Conservation (phyloP, 768 basidiomycete species). For the Ephemerocybe angulata region DNA sequence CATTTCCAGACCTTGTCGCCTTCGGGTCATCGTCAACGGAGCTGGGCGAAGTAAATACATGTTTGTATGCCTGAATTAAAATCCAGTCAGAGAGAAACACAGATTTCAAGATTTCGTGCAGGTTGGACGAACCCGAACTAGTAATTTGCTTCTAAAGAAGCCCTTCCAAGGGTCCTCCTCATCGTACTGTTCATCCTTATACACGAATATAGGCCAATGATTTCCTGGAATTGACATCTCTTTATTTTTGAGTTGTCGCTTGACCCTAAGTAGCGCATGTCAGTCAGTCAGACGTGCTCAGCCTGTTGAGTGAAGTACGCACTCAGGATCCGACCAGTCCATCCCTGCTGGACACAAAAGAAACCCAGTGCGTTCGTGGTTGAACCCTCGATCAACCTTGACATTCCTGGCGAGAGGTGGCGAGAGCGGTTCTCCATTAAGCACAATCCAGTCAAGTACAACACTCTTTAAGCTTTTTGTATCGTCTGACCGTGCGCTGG, state of each 20-base stretch:
- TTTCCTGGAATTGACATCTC: neutral
- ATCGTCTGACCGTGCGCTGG: slow-evolving; percentile 1
- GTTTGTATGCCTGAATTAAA: neutral
- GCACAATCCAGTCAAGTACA: neutral
- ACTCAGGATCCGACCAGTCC: neutral
- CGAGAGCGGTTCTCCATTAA: neutral
- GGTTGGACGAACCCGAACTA: neutral
- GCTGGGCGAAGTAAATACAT: slow-evolving; percentile 1
- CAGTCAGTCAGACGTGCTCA: neutral
- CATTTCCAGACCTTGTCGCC: neutral
- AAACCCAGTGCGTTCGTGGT: neutral
- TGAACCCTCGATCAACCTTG: neutral
- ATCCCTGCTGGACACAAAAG: neutral
- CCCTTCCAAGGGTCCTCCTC: neutral
- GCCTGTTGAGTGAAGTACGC: neutral
- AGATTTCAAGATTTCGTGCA: neutral
- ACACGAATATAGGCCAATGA: neutral
- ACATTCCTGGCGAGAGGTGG: neutral
- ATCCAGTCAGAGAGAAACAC: neutral
- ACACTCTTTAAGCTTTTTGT: neutral
- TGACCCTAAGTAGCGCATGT: neutral
- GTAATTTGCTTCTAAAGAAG: neutral
- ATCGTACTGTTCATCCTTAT: neutral
- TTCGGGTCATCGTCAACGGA: neutral
- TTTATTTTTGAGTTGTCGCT: neutral